These are phyloP conservation scores for Arachnomyces sp. DNA, from an alignment of 2,329 filamentous ascomycete genomes.

Conservation along the genomic window DNA sequence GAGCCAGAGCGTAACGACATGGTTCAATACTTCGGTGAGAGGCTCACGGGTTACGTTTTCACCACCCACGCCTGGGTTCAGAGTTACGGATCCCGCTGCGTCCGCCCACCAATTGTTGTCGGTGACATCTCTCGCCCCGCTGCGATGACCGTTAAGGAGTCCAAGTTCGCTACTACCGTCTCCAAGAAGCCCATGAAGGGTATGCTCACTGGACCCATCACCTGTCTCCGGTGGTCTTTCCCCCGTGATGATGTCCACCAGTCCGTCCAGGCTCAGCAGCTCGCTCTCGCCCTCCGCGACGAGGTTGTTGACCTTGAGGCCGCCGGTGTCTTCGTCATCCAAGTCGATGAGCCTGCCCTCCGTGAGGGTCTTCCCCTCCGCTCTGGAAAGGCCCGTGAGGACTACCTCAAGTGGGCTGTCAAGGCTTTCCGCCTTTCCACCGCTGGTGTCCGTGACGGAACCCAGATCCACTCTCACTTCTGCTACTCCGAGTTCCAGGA, in stretches of 20 bases:
- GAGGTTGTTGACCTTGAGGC: conserved; percentile 97
- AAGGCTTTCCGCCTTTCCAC: conserved; percentile 96
- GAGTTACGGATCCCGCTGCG: conserved; percentile 95
- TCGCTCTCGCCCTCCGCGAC: conserved; percentile 94
- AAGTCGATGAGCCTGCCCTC: conserved; percentile 97
- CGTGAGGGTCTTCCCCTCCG: conserved; percentile 98
- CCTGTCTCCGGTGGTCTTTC: conserved; percentile 98
- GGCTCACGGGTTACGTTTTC: conserved; percentile 93
- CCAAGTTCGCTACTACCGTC: conserved; percentile 92
- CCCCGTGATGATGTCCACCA: conserved; percentile 99
- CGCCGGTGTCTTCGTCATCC: conserved; percentile 94
- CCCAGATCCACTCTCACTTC: conserved; percentile 99
- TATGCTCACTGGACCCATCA: conserved; percentile 98
- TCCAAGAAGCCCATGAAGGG: conserved; percentile 99
- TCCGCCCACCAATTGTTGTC: conserved; percentile 95
- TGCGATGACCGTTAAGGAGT: conserved; percentile 99
- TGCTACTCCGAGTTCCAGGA: conserved; percentile 99
- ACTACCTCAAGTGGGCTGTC: conserved; percentile 95
- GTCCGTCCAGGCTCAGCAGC: conserved; percentile 96
- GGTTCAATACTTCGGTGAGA: conserved; percentile 99
- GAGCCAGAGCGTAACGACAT: conserved; percentile 99
- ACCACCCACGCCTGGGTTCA: conserved; percentile 99
- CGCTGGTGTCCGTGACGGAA: conserved; percentile 85
- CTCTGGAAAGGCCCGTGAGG: conserved; percentile 84
- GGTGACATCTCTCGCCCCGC: conserved; percentile 95